Evolutionary conservation across 805 yeast genomes (phyloP).

Genomic region (Kuraishia capsulata): DNA sequence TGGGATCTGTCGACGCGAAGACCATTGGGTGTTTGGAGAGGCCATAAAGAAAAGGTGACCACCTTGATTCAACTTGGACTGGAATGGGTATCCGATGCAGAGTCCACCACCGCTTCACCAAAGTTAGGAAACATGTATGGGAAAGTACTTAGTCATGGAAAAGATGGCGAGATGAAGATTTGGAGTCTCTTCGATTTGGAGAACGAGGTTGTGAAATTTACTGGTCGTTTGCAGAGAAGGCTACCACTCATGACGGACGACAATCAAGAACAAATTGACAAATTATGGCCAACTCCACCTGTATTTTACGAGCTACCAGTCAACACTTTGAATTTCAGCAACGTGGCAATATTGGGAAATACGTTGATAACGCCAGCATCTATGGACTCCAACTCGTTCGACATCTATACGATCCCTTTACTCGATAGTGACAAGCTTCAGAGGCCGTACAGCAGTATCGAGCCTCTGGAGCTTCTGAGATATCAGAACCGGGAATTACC

Average conservation of each 20-base stretch:
- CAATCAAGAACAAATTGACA: too few species aligned
- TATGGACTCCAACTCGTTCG: slow-evolving; percentile 52
- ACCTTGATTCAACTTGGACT: slow-evolving; percentile 38
- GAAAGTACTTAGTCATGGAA: slow-evolving; percentile 52
- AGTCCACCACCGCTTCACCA: neutral
- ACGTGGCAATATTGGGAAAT: slow-evolving; percentile 30
- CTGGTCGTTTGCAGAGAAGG: slow-evolving; percentile 10
- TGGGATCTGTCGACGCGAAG: slow-evolving; percentile 57
- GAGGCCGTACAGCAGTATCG: slow-evolving; percentile 25
- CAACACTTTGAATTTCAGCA: slow-evolving; percentile 66
- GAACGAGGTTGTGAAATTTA: slow-evolving; percentile 8
- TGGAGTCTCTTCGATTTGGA: slow-evolving; percentile 28
- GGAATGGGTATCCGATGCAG: slow-evolving; percentile 14
- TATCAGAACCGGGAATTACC: slow-evolving; percentile 14
- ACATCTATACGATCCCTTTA: slow-evolving; percentile 41
- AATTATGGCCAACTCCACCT: neutral
- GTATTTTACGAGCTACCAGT: slow-evolving; percentile 47
- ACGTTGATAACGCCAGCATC: slow-evolving; percentile 53
- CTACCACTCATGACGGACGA: slow-evolving; percentile 10
- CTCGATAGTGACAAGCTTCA: slow-evolving; percentile 6
- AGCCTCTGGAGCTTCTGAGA: slow-evolving; percentile 16
- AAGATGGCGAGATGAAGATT: slow-evolving; percentile 47
- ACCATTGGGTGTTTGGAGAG: slow-evolving; percentile 49
- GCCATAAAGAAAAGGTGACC: slow-evolving; percentile 44
- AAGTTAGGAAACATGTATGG: slow-evolving; percentile 21